Base-by-base conservation (phyloP, 2,329 filamentous ascomycete genomes). In the Apiospora phragmitis region DNA sequence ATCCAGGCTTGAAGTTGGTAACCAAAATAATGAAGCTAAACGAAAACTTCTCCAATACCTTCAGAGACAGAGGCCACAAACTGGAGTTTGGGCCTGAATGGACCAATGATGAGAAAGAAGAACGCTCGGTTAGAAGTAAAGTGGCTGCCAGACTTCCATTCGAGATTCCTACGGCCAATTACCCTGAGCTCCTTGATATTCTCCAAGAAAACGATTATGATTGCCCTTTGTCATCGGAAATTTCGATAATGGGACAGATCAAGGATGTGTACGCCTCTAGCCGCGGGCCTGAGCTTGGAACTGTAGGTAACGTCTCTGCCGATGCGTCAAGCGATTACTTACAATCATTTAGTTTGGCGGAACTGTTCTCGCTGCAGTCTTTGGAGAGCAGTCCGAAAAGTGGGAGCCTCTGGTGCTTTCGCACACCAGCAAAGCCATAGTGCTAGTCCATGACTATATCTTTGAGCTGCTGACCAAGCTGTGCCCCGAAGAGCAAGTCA, bases 271-370 rank as follows among this genome's bases (percentile, higher is more conserved):
- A 87, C 71, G 68, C 71, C 0, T 71, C 76, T 0, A 85, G 81
- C 0, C 83, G 87, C 0, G 88, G 87, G 0, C 85, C 87, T 21
- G 87, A 90, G 67, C 71, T 91, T 0, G 89, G 88, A 0, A 89
- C 84, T 4, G 83, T 83, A 71, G 75, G 79, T 75, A 73, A 11
- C 21, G 59, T 24, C 3, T n/a, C n/a, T 14, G 1, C 43, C 0
- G n/a, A 9, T 18, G n/a, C 7, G 16, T n/a, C 35, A 0, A 51
- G n/a, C n/a, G n/a, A n/a, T n/a, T 65, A 24, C 51, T 69, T 6
- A 16, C 26, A 1, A 1, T 21, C 2, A 2, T 8, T 0, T 32
- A 81, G 82, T 84, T 84, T 47, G 76, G 79, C 16, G 77, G 79
- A 0, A 73, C 78, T 0, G 72, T 89, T 21, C 75, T 90, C 0